A percentile compares a stretch with the other conserved stretches of the same genome.
Conservation (phyloP, 306 rosid species). For the Vachellia pachyceras region DNA sequence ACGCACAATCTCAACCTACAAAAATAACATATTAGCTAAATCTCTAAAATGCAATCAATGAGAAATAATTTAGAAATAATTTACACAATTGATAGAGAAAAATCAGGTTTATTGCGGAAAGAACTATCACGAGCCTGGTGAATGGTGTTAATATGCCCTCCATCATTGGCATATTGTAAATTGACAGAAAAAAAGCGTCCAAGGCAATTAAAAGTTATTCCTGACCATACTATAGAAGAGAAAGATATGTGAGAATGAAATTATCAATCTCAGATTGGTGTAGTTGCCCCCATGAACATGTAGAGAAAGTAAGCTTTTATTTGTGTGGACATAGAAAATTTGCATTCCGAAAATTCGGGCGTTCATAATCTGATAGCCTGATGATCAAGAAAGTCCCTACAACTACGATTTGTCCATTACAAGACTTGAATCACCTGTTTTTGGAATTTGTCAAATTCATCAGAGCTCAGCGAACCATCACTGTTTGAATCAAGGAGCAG, state of each 20-base stretch:
- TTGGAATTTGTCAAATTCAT: slow-evolving; percentile 67
- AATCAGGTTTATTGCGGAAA: background rate
- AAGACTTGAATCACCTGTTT: slow-evolving; percentile 58
- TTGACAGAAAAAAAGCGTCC: slow-evolving; percentile 11
- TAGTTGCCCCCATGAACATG: slow-evolving; percentile 13
- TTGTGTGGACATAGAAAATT: background rate
- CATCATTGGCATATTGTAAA: slow-evolving; percentile 18
- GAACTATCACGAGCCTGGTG: background rate
- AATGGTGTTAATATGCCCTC: background rate
- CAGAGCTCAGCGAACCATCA: slow-evolving; percentile 70
- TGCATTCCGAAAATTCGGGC: background rate
- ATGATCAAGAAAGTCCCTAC: background rate
- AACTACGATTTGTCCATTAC: background rate
- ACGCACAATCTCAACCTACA: slow-evolving; percentile 79
- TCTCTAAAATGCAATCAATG: background rate
- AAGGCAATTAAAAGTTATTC: background rate
- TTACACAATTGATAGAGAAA: background rate
- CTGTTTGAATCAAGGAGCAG: slow-evolving; percentile 66
- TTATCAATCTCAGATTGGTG: background rate
- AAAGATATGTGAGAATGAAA: background rate
- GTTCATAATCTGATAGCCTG: slow-evolving; percentile 1
- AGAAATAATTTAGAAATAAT: slow-evolving; percentile 25
- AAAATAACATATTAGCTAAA: slow-evolving; percentile 27
- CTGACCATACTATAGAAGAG: slow-evolving; percentile 18
- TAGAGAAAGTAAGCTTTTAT: slow-evolving; percentile 18